Base-by-base conservation (phyloP, 2,329 filamentous ascomycete genomes). In the Monosporascus sp. region DNA sequence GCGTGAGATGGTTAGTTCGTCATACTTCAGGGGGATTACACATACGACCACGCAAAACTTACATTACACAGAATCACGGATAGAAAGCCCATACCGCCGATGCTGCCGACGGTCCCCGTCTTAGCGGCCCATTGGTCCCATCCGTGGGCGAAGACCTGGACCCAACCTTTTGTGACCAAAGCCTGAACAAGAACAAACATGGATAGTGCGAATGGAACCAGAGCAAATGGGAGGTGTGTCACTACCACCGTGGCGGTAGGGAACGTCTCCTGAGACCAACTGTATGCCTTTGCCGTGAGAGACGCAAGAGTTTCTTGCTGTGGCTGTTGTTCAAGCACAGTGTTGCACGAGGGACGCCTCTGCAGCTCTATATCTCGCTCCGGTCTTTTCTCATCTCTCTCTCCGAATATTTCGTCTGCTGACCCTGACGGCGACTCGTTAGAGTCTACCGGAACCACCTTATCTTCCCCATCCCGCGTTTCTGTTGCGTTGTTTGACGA, bases 151-250 rank as follows among this genome's bases (percentile, higher is more conserved):
- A 90, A 90, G 0, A 89, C 84, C 0, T 80, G 78, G 0, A 90
- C 82, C 87, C 87, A 90, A 11, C 87, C 87, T 58, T 87, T 89
- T 0, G 84, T 88, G 0, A 88, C 86, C 1, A 91, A 70, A 0
- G 79, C 86, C 63, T 91, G 86, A 0, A 90, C 87, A 0, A 91
- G 77, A 9, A 90, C 77, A 56, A 90, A 90, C 87, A 90, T 90
- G 56, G 79, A 76, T 52, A 91, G 84, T 0, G 86, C 83, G 61
- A 90, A 90, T 0, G 87, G 87, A 0, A 91, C 75, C 0, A 90
- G 77, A 0, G 84, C 78, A 51, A 87, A 81, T 0, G 87, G 87
- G 2, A 91, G 73, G 63, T 88, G 85, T 0, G 78, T 70, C 6
- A 86, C 65, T 0, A 90, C 86, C 0, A 83, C 81, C 20, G 82